Evolutionary conservation across 805 yeast genomes (phyloP), one percentile per base, ranked within the genome.

Genomic region (Wickerhamiella brachini): DNA sequence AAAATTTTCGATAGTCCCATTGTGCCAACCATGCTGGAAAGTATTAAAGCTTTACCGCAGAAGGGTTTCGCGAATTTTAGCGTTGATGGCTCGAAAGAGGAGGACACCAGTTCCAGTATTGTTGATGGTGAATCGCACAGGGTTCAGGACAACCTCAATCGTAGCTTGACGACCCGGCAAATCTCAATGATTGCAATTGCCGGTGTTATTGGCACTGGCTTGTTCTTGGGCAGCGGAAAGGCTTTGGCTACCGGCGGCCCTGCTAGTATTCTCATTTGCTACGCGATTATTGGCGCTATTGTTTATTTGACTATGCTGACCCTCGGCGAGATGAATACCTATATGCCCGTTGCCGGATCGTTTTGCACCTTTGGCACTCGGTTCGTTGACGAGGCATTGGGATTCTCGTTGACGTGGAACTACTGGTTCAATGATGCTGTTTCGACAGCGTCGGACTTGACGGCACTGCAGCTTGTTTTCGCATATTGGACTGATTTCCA

Each of bases 201-300:
- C 49, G 85, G 88, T 49, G 84, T 86, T 51, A 79, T 83, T 52
- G 93, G 90, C 60, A 83, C 89, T 15, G 80, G 80, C 39, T 60
- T 77, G 43, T 76, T 73, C 57, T 60, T 76, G 37, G 74, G 78
- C 20, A 71, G 77, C 0, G 78, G 79, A 20, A 70, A 69, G 42
- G 69, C 79, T 10, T 65, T 79, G 49, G 68, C 70, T 26, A 65
- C 56, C 10, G 79, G 78, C 45, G 80, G 80, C 7, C 78, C 79
- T 12, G 77, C 74, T 4, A 71, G 80, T 2, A 62, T 78, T 59
- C 63, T 79, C 44, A 65, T 79, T 44, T 71, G 76, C 47, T 79
- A 73, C 55, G 54, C 68, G 8, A 61, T 78, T 50, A 71, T 78
- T 53, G 81, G 80, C 21, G 54, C 68, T 10, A 67, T 78, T 49